Evolutionary conservation across 768 basidiomycete genomes (phyloP).

Genomic region (Agrocybe pediades): DNA sequence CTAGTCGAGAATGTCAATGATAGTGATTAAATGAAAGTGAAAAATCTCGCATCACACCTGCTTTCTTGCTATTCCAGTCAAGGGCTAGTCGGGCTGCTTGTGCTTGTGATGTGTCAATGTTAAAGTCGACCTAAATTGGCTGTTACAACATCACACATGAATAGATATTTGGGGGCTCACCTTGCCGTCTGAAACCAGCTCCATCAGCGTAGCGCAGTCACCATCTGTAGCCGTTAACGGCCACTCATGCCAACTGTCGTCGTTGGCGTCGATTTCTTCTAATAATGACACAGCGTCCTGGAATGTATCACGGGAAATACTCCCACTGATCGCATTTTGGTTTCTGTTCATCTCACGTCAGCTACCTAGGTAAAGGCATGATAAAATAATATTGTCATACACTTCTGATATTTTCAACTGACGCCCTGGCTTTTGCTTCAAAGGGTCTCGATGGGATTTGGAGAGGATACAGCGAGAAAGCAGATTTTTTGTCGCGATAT

Average conservation of each 20-base stretch:
- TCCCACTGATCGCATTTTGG: constrained; percentile 65
- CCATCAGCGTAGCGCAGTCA: constrained; percentile 73
- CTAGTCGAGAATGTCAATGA: constrained; percentile 34
- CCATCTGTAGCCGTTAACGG: constrained; percentile 79
- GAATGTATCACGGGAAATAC: constrained; percentile 62
- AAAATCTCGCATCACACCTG: constrained; percentile 47
- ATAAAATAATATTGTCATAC: constrained; percentile 31
- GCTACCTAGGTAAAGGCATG: not conserved
- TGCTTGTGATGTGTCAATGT: constrained; percentile 64
- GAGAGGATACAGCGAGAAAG: constrained; percentile 67
- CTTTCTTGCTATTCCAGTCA: constrained; percentile 91
- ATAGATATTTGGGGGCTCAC: constrained; percentile 33
- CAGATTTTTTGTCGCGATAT: constrained; percentile 58
- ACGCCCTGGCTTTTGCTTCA: constrained; percentile 69
- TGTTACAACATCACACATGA: not conserved
- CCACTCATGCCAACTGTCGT: constrained; percentile 73
- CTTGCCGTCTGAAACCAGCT: constrained; percentile 82
- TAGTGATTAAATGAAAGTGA: not conserved
- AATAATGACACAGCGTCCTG: constrained; percentile 66
- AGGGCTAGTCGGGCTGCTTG: constrained; percentile 54
- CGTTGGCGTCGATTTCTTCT: constrained; percentile 54
- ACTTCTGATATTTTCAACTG: constrained; percentile 75
- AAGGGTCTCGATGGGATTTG: constrained; percentile 62
- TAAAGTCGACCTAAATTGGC: constrained; percentile 63
- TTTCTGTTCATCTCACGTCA: constrained; percentile 45